Conservation (phyloP, 2,329 filamentous ascomycete genomes). For the Cytospora mali region DNA sequence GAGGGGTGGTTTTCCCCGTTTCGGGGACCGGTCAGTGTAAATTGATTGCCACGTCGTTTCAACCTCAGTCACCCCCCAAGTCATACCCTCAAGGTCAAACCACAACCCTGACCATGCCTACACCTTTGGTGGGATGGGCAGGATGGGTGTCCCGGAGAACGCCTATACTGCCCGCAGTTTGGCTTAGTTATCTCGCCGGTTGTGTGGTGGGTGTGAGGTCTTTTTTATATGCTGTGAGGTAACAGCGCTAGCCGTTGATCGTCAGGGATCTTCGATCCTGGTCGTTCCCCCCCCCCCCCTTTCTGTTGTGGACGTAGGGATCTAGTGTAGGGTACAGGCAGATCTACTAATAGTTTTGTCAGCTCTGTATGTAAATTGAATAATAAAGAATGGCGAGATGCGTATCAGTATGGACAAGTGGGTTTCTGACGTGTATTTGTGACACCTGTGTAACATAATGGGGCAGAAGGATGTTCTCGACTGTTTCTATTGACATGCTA, state of each 20-base stretch:
- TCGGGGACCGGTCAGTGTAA: slow-evolving; percentile 20
- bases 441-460: not conserved
- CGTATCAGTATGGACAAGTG: not conserved
- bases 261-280: not conserved
- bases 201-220: not conserved
- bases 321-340: no score
- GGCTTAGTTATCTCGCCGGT: no score
- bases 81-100: slow-evolving; percentile 1
- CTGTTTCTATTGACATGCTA: not conserved
- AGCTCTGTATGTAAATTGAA: no score
- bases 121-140: not conserved
- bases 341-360: not conserved
- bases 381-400: no score
- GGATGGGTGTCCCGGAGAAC: no score
- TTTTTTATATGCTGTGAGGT: not conserved
- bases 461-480: not conserved
- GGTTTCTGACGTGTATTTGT: not conserved
- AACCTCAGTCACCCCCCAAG: slow-evolving; percentile 7
- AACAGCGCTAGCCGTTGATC: not conserved
- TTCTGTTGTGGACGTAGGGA: not conserved
- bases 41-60: not conserved
- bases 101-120: slow-evolving; percentile 8
- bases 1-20: slow-evolving; percentile 17
- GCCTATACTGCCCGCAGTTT: no score
- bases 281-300: not conserved